Base-by-base conservation (phyloP, 305 asterid species). In the Fraxinus paxiana region DNA sequence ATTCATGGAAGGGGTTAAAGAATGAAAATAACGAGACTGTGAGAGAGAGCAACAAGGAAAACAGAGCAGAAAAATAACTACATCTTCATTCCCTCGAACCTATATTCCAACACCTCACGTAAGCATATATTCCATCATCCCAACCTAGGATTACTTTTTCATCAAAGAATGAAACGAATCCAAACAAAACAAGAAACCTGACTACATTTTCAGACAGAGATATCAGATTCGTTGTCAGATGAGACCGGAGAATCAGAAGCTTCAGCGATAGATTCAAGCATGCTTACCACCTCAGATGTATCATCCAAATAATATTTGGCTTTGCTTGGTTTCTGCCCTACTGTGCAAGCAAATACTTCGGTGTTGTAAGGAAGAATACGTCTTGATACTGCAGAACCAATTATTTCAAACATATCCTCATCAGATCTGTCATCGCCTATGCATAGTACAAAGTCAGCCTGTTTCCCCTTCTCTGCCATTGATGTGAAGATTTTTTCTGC, bases 351-450 rank as follows among this genome's bases (percentile, higher is more conserved):
- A 90, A 89, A 94, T 59, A 94, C 94, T 87, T 90, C 92, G 15
- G 96, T 81, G 56, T 88, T 87, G 88, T 83, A 85, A 33, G 96
- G 90, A 82, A 94, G 88, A 81, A 92, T 79, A 76, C 85, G 87
- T 76, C 90, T 88, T 26, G 97, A 89, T 74, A 88, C 88, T 26
- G 96, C 97, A 82, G 80, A 80, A 69, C 92, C 91, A 51, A 94
- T 92, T 75, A 89, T 85, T 85, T 94, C 97, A 83, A 94, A 94
- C 98, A 94, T 94, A 80, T 94, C 97, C 88, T 94, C 98, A 65
- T 94, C 98, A 28, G 98, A 94, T 92, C 98, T 87, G 86, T 94
- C 98, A 61, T 94, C 98, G 15, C 98, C 98, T 75, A 94, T 87
- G 87, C 98, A 94, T 26, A 94, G 93, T 80, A 92, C 98, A 84